Base-by-base conservation (phyloP, 1,284 basidiomycete genomes). In the Malassezia japonica region DNA sequence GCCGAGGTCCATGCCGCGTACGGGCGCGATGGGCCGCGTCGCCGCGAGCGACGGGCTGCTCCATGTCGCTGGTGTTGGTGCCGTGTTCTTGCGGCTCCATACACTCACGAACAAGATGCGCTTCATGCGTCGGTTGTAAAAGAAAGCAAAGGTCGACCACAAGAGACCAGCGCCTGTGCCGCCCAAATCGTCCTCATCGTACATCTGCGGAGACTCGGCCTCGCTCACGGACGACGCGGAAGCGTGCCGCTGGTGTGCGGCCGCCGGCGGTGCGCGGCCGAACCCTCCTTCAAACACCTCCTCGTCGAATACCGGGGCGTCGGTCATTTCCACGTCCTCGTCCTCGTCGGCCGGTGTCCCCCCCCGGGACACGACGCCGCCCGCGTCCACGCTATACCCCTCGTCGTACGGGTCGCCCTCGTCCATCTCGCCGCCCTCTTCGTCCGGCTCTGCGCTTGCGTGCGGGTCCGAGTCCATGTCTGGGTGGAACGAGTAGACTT, bases 71-170 rank as follows among this genome's bases (percentile, higher is more conserved):
- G 46, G 50, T 16, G 55, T 51, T 20, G 56, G 56, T 20, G 58
- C 52, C 24, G 61, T 34, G 32, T 79, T 80, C 46, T 85, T 84
- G 32, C 85, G 80, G n/a, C 88, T 87, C 87, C 89, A 95, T 6
- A 89, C 83, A 0, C 87, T 87, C 54, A 95, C 81, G 74, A 94
- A 96, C 43, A 98, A 75, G 64, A 98, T 83, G 18, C 92, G 82
- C 77, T 94, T 96, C 60, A 76, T 75, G 65, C 88, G 92, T 70
- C 84, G 81, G 77, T 91, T 94, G 72, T 91, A 79, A 78, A 98
- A 94, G 78, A 98, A 95, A 82, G 89, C 94, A 73, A 95, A 89
- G 13, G 87, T 90, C 29, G 87, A 89, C 92, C 91, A 96, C 6
- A 96, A 78, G 51, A 96, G 77, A 4, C 88, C 85, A n/a, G 64